Evolutionary conservation across 2,329 filamentous ascomycete genomes (phyloP), one percentile per base, ranked within the genome.

Genomic region (Fusarium equiseti): DNA sequence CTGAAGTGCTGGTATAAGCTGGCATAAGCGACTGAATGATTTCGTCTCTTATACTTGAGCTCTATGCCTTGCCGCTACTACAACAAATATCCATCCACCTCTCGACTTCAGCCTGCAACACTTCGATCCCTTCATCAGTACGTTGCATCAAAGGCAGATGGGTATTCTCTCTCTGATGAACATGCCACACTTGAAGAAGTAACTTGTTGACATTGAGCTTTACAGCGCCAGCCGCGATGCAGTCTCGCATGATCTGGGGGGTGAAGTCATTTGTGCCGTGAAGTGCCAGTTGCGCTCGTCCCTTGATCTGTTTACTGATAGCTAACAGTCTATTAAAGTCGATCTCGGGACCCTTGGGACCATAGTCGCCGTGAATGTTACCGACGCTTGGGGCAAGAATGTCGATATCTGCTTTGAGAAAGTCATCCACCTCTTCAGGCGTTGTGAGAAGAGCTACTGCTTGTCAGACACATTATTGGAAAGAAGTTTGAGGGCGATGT

Each of bases 281-380:
- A 31, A 89, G 78, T 2, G 86, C 87, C 26, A 79, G 64, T 1
- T 79, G 67, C 0, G 86, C 85, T 22, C 83, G 80, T 3, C 80
- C 80, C 2, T 78, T 77, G 79, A 70, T 63, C 40, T 73, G 69
- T 16, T 68, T 18, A 16, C 48, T 18, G 26, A 77, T 84, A 20
- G 73, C 77, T n/a, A 81, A 76, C 5, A 88, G 79, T 5, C 82
- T 54, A 8, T 42, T 12, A 20, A 68, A 91, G 74, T 92, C 90
- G 20, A 91, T 78, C 76, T 85, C 83, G 26, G 90, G 88, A 0
- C 91, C 91, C 16, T 87, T 79, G 0, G 88, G 86, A 0, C 91
- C 91, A 78, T 94, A 94, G 72, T 90, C 88, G 10, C 92, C 91
- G 79, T 94, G 92, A 45, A 94, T 89, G 73, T 94, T 94, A 5